Base-by-base conservation (phyloP, 2,329 filamentous ascomycete species). In the Pseudocercospora vitis region DNA sequence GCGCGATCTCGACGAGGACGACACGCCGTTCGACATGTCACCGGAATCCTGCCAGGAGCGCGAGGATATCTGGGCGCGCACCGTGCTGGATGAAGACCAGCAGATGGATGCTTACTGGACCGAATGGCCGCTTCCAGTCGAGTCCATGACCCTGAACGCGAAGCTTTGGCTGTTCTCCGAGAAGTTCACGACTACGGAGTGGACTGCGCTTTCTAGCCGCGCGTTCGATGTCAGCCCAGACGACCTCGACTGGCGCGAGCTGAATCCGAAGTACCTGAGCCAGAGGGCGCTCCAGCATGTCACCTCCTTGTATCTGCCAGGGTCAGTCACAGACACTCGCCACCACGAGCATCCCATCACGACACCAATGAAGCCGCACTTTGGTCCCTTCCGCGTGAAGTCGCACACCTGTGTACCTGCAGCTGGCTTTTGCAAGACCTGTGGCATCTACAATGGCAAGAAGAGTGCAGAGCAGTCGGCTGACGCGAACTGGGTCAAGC, bases 201-300 rank as follows among this genome's bases (percentile, higher is more conserved):
- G 45, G 45, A n/a, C 3, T 3, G 9, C 21, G 2, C 19, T 42
- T 21, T 1, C 16, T 2, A 12, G 19, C 45, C 18, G 31, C 12
- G 14, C 12, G 12, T 11, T 35, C 7, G 40, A 16, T 3, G 8
- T 14, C 19, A 21, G 31, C 23, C 47, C 48, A 6, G 52, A 57
- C 32, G 40, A 52, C 12, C 9, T 59, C 4, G 19, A 40, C 28
- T 55, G 52, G 48, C 39, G 50, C 4, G 55, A 60, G 32, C 51
- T 60, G 14, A 60, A 60, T 24, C 58, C 56, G 7, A 44, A 46
- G 7, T 55, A 53, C n/a, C 39, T 60, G 26, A 33, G 8, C 9
- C 47, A 49, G 7, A 14, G n/a, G 3, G 33, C 37, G n/a, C 35
- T 58, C 21, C 51, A 56, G 35, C 9, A 23, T 31, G 40, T 45